Percentiles rank a stretch among this genome's conserved stretches.
phyloP scores from a whole-genome alignment of 1,139 yeast species.

The Blastobotrys elegans region DNA sequence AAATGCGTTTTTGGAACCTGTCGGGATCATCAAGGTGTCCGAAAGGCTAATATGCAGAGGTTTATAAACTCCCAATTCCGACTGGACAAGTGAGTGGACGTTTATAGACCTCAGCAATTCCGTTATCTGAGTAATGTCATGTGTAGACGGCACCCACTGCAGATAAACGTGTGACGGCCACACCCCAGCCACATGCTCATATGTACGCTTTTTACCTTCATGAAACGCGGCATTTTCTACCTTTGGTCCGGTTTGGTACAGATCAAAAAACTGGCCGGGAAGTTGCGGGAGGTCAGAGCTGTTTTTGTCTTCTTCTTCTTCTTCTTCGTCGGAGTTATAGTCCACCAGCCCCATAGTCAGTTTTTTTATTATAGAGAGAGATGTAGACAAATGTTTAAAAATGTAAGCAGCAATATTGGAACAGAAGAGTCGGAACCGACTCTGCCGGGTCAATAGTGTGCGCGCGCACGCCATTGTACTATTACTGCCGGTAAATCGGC shows the following conservation, averaged over 20 bases:
- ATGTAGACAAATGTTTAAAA: neutral
- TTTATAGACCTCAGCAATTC: neutral
- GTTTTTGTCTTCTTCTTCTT: neutral
- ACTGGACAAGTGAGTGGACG: slow-evolving; percentile 18
- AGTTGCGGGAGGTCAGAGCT: slow-evolving; percentile 10
- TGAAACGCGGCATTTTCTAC: slow-evolving; percentile 25
- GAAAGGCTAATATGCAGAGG: slow-evolving; percentile 35
- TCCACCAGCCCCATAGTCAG: slow-evolving; percentile 19
- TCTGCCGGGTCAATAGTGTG: neutral
- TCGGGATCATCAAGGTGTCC: slow-evolving; percentile 30
- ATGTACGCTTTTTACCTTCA: slow-evolving; percentile 25
- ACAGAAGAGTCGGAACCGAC: neutral
- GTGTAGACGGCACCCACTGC: slow-evolving; percentile 29
- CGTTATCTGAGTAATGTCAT: neutral
- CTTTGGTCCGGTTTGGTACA: slow-evolving; percentile 27
- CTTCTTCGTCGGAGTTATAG: slow-evolving; percentile 15
- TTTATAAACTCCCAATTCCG: slow-evolving; percentile 27
- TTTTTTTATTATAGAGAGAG: too few relatives aligned
- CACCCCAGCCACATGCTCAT: slow-evolving; percentile 29
- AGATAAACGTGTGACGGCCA: slow-evolving; percentile 36
- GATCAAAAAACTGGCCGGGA: slow-evolving; percentile 28
- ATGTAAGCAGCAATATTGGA: neutral
- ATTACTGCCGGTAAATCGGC: neutral
- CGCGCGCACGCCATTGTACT: neutral
- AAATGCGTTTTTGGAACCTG: slow-evolving; percentile 21